Conservation (phyloP, 1,284 basidiomycete species). For the Microbotryomycetes sp. region DNA sequence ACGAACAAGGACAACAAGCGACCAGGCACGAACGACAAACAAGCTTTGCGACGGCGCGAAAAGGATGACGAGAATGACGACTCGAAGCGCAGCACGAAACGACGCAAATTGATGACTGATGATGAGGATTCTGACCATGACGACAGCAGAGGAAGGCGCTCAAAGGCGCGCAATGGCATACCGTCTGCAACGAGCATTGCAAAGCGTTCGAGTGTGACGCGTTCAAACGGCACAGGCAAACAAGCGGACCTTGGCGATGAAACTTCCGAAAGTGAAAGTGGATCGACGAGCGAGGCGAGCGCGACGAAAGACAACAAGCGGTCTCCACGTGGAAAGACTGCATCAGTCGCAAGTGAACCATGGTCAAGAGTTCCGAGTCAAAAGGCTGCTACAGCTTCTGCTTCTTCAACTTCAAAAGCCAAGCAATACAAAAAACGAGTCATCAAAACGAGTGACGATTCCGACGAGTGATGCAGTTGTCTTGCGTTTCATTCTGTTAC, state of each 20-base stretch:
- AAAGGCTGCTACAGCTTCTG: neutral
- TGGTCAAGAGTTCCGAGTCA: neutral
- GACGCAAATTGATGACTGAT: neutral
- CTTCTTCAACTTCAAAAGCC: neutral
- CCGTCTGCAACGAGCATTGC: too few species aligned
- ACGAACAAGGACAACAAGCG: neutral
- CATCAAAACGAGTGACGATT: neutral
- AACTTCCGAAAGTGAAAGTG: neutral
- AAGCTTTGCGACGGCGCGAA: neutral
- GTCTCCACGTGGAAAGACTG: neutral
- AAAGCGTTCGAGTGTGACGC: too few species aligned
- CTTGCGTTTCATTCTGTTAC: too few species aligned
- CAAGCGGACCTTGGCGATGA: neutral
- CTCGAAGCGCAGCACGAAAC: neutral
- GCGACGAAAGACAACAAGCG: neutral
- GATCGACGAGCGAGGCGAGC: neutral
- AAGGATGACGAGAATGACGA: neutral
- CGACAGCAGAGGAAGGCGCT: too few species aligned
- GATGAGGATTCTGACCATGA: neutral
- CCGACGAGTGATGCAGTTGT: too few species aligned
- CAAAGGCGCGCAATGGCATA: too few species aligned
- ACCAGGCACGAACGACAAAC: neutral
- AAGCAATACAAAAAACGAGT: neutral
- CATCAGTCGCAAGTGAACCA: neutral
- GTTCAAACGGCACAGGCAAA: too few species aligned